Conservation (phyloP, 1,284 basidiomycete genomes). For the Tremellales sp. region DNA sequence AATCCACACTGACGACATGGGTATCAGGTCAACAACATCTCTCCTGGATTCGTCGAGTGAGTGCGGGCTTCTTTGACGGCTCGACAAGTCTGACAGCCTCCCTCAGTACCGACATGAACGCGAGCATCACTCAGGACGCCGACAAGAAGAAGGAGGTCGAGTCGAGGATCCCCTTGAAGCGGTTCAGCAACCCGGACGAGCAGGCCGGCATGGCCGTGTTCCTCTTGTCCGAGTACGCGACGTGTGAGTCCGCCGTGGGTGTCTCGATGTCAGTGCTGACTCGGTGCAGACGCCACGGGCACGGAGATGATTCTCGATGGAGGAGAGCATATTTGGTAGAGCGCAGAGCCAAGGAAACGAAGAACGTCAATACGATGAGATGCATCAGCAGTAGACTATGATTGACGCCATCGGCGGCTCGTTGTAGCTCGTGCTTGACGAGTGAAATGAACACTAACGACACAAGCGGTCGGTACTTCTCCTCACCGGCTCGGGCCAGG, state of each 20-base stretch:
- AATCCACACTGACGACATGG: conserved; percentile 1
- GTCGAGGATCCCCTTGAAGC: conserved; percentile 16
- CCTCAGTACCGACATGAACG: conserved; percentile 34
- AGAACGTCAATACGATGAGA: too few relatives aligned
- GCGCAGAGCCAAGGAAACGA: too few relatives aligned
- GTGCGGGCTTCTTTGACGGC: conserved; percentile 2
- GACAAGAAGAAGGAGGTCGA: conserved; percentile 14
- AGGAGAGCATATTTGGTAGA: conserved; percentile 25
- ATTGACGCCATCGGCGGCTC: too few relatives aligned
- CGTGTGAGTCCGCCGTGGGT: conserved; percentile 18
- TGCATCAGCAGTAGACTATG: too few relatives aligned
- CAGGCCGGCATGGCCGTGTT: conserved; percentile 33
- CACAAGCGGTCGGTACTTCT: too few relatives aligned
- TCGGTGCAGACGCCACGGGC: conserved; percentile 27
- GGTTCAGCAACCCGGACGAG: conserved; percentile 25
- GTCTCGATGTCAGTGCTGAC: not conserved
- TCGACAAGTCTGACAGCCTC: not conserved
- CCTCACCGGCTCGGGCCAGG: too few relatives aligned
- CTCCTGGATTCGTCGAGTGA: conserved; percentile 30
- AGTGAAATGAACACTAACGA: too few relatives aligned
- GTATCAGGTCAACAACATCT: conserved; percentile 22
- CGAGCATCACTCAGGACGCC: conserved; percentile 17
- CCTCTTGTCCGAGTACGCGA: conserved; percentile 29
- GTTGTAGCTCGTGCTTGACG: too few relatives aligned
- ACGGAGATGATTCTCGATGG: conserved; percentile 31